phyloP scores from a whole-genome alignment of 2,329 filamentous ascomycete genomes.

The Rhynchosporium secalis region DNA sequence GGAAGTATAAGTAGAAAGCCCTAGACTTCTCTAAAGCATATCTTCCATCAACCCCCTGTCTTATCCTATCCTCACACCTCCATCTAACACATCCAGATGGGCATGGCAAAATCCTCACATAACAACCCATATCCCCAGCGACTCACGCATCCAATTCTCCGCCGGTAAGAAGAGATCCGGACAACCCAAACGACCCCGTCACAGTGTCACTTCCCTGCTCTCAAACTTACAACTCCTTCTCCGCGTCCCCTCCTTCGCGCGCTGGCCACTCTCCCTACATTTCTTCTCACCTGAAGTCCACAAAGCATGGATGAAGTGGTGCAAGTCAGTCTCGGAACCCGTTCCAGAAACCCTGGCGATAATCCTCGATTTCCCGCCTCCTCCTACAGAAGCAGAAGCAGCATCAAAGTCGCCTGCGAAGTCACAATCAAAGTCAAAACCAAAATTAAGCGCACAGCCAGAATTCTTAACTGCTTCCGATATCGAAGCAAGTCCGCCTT shows the following conservation, averaged over 20 bases:
- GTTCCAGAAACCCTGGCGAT: slow-evolving; percentile 31
- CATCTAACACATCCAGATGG: slow-evolving; percentile 60
- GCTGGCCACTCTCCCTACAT: slow-evolving; percentile 79
- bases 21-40: neutral
- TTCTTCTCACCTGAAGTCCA: slow-evolving; percentile 76
- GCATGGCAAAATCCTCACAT: slow-evolving; percentile 84
- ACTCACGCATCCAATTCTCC: slow-evolving; percentile 57
- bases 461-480: neutral
- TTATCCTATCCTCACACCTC: neutral
- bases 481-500: slow-evolving; percentile 11
- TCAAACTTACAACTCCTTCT: slow-evolving; percentile 81
- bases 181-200: slow-evolving; percentile 56
- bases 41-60: neutral
- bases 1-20: neutral
- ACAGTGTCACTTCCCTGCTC: slow-evolving; percentile 66
- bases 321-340: slow-evolving; percentile 42
- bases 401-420: too few relatives aligned
- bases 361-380: slow-evolving; percentile 31
- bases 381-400: neutral
- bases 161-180: slow-evolving; percentile 53
- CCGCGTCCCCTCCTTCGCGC: slow-evolving; percentile 73
- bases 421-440: too few relatives aligned
- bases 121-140: slow-evolving; percentile 72
- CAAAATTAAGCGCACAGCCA: neutral
- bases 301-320: slow-evolving; percentile 64